Evolutionary conservation across 164 flowering plant species (phyloP).

Genomic region (Kingdonia uniflora): DNA sequence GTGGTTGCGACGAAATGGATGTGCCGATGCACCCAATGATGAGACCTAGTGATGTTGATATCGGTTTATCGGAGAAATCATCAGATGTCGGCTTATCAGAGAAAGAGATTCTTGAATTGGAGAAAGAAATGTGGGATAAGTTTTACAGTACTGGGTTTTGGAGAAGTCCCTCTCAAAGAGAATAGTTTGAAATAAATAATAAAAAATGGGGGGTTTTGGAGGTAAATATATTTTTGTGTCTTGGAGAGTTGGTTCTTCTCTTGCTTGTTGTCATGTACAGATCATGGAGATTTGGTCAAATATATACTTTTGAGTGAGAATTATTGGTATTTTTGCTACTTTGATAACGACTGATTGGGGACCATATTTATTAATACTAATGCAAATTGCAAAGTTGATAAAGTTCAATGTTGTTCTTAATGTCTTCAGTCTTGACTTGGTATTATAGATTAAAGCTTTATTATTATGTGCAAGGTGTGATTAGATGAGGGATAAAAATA

Average conservation of each 20-base stretch:
- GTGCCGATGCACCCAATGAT: constrained; percentile 18
- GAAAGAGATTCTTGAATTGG: constrained; percentile 37
- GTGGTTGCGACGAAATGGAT: constrained; percentile 33
- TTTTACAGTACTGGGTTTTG: constrained; percentile 76
- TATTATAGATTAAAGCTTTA: too few species aligned
- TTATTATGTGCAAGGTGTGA: too few species aligned
- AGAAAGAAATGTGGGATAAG: constrained; percentile 75
- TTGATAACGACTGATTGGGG: too few species aligned
- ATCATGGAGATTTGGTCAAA: not conserved
- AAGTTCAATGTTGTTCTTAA: too few species aligned
- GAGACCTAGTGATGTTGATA: not conserved
- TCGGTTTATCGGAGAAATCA: not conserved
- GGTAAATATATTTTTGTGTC: not conserved
- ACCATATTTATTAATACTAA: too few species aligned
- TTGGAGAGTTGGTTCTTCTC: not conserved
- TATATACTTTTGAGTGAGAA: not conserved
- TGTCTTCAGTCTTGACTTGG: too few species aligned
- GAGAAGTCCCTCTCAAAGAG: constrained; percentile 69
- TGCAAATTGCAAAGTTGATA: too few species aligned
- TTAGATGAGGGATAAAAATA: too few species aligned
- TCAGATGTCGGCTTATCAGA: not conserved
- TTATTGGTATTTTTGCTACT: too few species aligned
- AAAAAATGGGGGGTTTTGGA: not conserved
- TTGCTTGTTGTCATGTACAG: not conserved
- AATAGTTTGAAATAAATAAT: not conserved